Base-by-base conservation (phyloP, 2,329 filamentous ascomycete species). In the Fusarium paranaense region DNA sequence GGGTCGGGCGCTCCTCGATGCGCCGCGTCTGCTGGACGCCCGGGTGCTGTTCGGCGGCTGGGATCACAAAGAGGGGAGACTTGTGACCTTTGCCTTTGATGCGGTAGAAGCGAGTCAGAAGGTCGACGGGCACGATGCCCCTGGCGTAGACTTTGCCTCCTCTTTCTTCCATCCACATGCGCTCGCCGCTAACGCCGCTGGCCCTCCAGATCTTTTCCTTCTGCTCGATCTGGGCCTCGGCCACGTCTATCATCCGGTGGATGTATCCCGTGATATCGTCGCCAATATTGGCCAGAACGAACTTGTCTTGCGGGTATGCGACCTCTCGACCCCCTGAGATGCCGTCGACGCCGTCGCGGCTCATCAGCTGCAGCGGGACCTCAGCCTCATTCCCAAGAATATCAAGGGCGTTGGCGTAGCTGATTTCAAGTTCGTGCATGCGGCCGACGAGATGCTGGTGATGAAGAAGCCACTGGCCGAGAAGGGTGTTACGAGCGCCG, bases 391-490 rank as follows among this genome's bases (percentile, higher is more conserved):
- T 84, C 0, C 83, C 83, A 3, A 91, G 82, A 0, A 85, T 79
- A 69, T 90, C 87, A 27, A 88, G 80, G 1, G 86, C 81, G 69
- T 88, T 87, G 67, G 83, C 87, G 69, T 90, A 87, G 20, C 82
- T 79, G 14, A 87, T 85, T 76, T 91, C 89, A 3, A 91, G 86
- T 72, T 90, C 88, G 76, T 90, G 89, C 81, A 88, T 85, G 45
- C 89, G 88, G 8, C 80, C 82, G 16, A 88, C 82, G 14, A 91
- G 86, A 66, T 87, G 84, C 76, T 90, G 88, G 5, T 85, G 86
- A 74, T 87, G 87, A 27, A 87, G 79, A 9, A 91, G 85, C 85
- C 87, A 87, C 78, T 91, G 89, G 13, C 90, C 90, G 5, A 91
- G 80, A 20, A 91, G 80, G 8, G 86, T 87, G 66, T 86, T 86